phyloP scores from a whole-genome alignment of 495 filamentous ascomycete genomes.

The Filosporella fistucella region DNA sequence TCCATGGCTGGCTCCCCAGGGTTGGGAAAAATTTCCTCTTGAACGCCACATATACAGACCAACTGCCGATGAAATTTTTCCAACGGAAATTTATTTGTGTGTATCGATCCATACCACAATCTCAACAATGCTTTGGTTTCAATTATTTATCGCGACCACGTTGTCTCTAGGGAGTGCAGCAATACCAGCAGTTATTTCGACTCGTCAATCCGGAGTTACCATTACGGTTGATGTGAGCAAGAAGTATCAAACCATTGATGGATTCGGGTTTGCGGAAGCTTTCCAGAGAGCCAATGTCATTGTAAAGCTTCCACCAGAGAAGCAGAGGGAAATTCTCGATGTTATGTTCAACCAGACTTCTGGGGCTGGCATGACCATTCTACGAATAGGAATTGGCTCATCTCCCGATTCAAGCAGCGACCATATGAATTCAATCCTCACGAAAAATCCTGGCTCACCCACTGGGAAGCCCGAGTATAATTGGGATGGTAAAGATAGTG shows the following conservation, averaged over 20 bases:
- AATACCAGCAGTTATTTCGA: too few relatives aligned
- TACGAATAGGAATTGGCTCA: constrained; percentile 42
- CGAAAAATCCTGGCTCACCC: constrained; percentile 32
- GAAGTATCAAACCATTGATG: constrained; percentile 37
- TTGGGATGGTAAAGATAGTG: constrained; percentile 42
- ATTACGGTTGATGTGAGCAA: constrained; percentile 31
- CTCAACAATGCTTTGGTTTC: too few relatives aligned
- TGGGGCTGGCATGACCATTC: constrained; percentile 48
- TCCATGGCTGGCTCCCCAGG: too few relatives aligned
- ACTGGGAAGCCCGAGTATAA: constrained; percentile 31
- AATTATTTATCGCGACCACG: too few relatives aligned
- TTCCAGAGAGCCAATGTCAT: constrained; percentile 42
- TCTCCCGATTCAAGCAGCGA: constrained; percentile 31
- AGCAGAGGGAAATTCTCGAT: constrained; percentile 35
- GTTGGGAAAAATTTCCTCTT: too few relatives aligned
- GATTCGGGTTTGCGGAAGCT: constrained; percentile 45
- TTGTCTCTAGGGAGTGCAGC: too few relatives aligned
- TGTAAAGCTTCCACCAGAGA: constrained; percentile 26
- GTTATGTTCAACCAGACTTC: constrained; percentile 39
- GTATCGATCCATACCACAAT: too few relatives aligned
- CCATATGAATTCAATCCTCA: constrained; percentile 44
- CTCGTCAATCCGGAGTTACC: too few relatives aligned
- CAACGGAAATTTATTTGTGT: too few relatives aligned
- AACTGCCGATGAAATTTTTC: too few relatives aligned
- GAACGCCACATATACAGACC: too few relatives aligned